Evolutionary conservation across 352 stramenopile genomes (phyloP), one percentile per base, ranked within the genome.

Genomic region (Phytophthora kernoviae): DNA sequence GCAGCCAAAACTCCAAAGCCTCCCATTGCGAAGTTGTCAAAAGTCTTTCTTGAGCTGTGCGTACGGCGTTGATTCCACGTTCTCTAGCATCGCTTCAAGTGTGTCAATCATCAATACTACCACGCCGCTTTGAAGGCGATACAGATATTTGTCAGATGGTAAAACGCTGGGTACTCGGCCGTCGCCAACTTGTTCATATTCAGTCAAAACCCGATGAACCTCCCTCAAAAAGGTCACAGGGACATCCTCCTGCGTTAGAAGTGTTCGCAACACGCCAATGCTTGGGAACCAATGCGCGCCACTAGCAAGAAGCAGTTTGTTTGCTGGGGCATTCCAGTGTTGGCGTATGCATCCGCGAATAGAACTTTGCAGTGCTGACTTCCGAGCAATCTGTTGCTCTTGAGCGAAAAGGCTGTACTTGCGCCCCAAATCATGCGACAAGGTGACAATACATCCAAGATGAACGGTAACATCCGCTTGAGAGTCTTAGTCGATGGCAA

Each of bases 181-280:
- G 17, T 47, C 27, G 10, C 70, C 73, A 12, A 84, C 68, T 27
- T 58, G 42, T 33, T 86, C 78, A 24, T 87, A 88, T 44, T 84
- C 77, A 3, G 43, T 34, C 15, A 87, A 39, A 11, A 86, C 54
- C 6, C 14, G 32, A 11, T 39, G 39, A 17, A 84, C 55, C 9
- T 55, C 42, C 30, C 21, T 50, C 0, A 90, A 50, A 26, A 85
- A 67, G 1, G 15, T 34, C 15, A 76, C 12, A 1, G 81, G 66
- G 15, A 82, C 30, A 26, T 79, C 75, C 33, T 62, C 27, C 1
- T 54, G 53, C 27, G 58, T 48, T 0, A 87, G 15, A 12, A 90
- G 56, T 6, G 55, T 53, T 7, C 74, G 49, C 34, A 76, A 41
- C 7, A 77, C 44, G 5, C 81, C 81, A 41, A 90, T 18, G 40